Percentiles rank a stretch among this genome's conserved stretches.
Conservation (phyloP, 2,329 filamentous ascomycete species). For the Intubia oerlemansii region DNA sequence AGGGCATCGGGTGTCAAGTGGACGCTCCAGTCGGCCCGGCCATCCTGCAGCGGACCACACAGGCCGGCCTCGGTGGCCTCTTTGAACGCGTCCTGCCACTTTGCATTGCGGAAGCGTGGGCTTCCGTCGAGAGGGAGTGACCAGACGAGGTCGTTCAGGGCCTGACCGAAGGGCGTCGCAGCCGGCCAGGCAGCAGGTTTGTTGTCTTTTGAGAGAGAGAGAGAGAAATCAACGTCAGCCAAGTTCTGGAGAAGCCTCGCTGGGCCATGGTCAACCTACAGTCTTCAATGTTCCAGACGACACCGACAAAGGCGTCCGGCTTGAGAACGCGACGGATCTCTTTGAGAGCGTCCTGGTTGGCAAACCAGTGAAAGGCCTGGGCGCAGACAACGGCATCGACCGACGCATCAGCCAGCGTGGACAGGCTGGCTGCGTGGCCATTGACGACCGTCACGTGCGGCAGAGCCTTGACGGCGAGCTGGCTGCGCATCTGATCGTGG, state of each 20-base stretch:
- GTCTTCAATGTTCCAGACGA: constrained; percentile 58
- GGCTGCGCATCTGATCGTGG: constrained; percentile 40
- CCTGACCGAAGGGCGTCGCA: constrained; percentile 37
- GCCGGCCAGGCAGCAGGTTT: constrained; percentile 33
- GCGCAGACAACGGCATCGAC: constrained; percentile 45
- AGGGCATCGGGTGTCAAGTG: constrained; percentile 36
- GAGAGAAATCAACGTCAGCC: no score
- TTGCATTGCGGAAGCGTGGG: constrained; percentile 40
- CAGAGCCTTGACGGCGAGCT: constrained; percentile 36
- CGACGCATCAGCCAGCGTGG: constrained; percentile 33
- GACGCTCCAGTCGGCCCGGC: constrained; percentile 32
- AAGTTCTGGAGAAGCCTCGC: not conserved
- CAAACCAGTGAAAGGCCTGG: constrained; percentile 48
- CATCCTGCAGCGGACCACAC: constrained; percentile 41
- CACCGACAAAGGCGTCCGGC: constrained; percentile 35
- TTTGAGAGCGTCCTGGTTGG: constrained; percentile 34
- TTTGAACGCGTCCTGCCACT: constrained; percentile 45
- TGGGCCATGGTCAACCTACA: constrained; percentile 22
- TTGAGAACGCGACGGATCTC: constrained; percentile 46
- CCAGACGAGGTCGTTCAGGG: constrained; percentile 35
- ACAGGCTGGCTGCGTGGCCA: constrained; percentile 34
- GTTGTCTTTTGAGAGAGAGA: no score
- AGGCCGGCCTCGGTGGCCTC: constrained; percentile 16
- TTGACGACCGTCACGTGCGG: constrained; percentile 29
- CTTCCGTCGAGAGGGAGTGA: constrained; percentile 32